phyloP scores from a whole-genome alignment of 352 stramenopile species.

The Phytophthora pistaciae region DNA sequence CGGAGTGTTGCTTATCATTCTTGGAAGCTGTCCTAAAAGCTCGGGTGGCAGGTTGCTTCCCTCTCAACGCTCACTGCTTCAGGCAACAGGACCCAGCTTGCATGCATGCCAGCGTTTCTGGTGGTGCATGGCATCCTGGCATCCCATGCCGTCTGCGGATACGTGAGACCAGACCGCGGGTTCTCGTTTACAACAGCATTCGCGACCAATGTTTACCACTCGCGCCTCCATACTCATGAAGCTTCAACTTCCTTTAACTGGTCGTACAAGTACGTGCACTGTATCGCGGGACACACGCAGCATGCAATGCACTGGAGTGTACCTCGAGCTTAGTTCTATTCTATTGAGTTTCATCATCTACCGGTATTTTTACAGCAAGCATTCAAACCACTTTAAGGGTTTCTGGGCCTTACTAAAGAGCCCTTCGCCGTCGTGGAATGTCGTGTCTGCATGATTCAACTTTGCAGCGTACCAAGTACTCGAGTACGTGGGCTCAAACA shows the following conservation, averaged over 20 bases:
- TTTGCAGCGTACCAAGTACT: constrained; percentile 48
- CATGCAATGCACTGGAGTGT: too few species aligned
- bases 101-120: not conserved
- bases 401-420: constrained; percentile 48
- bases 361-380: constrained; percentile 28
- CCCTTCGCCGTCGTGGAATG: constrained; percentile 53
- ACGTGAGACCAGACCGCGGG: constrained; percentile 4
- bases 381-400: constrained; percentile 64
- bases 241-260: not conserved
- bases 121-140: not conserved
- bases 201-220: constrained; percentile 1
- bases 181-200: constrained; percentile 1
- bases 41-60: too few species aligned
- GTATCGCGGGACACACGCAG: too few species aligned
- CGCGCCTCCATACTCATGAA: not conserved
- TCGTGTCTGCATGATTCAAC: constrained; percentile 56
- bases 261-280: not conserved
- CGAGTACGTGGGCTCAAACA: constrained; percentile 36
- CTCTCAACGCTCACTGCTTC: too few species aligned
- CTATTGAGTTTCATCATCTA: not conserved
- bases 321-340: not conserved
- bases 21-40: not conserved
- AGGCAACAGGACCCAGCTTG: not conserved
- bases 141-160: constrained; percentile 8
- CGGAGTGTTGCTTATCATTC: not conserved